A percentile compares a stretch with the other conserved stretches of the same genome.
Evolutionary conservation across 768 basidiomycete genomes (phyloP).

Genomic region (Mrakia blollopis): DNA sequence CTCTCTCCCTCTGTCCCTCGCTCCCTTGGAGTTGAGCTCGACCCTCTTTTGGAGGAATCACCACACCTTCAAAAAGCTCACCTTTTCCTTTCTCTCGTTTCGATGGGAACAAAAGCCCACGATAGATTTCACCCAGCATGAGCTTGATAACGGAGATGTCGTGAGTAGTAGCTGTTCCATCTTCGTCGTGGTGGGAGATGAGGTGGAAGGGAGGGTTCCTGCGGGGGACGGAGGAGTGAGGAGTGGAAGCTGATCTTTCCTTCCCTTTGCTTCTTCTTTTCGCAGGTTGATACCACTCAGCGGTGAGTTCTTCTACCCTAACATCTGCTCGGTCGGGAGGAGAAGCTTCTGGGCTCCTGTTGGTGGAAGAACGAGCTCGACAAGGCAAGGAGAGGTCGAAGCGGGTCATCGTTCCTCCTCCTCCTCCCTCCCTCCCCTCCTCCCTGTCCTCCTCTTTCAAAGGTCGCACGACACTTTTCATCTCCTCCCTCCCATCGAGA

Average conservation of each 20-base stretch:
- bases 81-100: neutral
- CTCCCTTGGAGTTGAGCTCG: no score
- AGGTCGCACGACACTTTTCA: no score
- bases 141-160: constrained; percentile 83
- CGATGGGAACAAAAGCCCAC: constrained; percentile 46
- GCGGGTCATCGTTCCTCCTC: no score
- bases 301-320: neutral
- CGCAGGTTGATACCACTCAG: constrained; percentile 2
- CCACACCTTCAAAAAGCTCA: no score
- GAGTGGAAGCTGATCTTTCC: constrained; percentile 2
- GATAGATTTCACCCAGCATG: constrained; percentile 86
- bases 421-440: no score
- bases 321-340: no score
- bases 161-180: constrained; percentile 46
- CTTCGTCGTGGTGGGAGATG: neutral
- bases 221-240: neutral
- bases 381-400: no score
- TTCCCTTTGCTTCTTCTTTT: neutral
- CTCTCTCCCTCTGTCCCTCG: no score
- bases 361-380: neutral
- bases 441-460: no score
- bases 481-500: no score
- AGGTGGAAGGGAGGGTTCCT: neutral
- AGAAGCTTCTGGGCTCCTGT: neutral
- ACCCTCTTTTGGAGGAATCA: neutral